A percentile compares a stretch with the other conserved stretches of the same genome.
phyloP scores from a whole-genome alignment of 192 early-diverging fungal genomes.

The Backusella westeae region DNA sequence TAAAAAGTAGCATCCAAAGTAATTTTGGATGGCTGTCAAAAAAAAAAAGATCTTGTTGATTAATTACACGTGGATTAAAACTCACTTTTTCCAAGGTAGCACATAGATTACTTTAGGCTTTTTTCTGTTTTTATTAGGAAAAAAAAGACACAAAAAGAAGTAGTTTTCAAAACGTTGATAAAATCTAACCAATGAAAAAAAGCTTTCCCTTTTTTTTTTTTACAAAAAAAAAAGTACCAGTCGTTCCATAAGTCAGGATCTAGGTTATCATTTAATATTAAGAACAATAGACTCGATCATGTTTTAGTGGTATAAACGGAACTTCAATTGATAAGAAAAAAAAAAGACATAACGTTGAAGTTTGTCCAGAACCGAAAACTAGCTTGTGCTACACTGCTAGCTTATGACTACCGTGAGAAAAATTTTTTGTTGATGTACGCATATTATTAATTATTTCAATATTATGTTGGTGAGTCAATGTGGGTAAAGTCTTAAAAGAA shows the following conservation, averaged over 20 bases:
- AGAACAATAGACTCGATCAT: not conserved
- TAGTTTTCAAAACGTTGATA: not conserved
- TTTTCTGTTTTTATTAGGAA: not conserved
- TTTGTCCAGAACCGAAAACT: not conserved
- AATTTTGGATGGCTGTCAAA: not conserved
- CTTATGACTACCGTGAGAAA: conserved; percentile 1
- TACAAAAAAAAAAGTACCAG: not conserved
- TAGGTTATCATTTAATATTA: not conserved
- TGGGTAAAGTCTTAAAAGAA: not conserved
- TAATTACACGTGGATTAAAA: conserved; percentile 1
- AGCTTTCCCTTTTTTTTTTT: not conserved
- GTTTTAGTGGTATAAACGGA: not conserved
- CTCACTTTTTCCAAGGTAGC: not conserved
- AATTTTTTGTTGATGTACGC: not conserved
- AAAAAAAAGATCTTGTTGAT: not conserved
- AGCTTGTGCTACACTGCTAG: not conserved
- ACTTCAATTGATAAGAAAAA: not conserved
- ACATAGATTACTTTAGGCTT: not conserved
- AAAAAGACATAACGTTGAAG: not conserved
- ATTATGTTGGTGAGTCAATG: not conserved
- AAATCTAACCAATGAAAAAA: not conserved
- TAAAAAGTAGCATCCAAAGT: not conserved
- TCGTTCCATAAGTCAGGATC: not conserved
- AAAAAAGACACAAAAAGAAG: not conserved
- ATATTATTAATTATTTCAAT: not conserved